Base-by-base conservation (phyloP, 2,329 filamentous ascomycete genomes). In the Fusarium pseudograminearum region DNA sequence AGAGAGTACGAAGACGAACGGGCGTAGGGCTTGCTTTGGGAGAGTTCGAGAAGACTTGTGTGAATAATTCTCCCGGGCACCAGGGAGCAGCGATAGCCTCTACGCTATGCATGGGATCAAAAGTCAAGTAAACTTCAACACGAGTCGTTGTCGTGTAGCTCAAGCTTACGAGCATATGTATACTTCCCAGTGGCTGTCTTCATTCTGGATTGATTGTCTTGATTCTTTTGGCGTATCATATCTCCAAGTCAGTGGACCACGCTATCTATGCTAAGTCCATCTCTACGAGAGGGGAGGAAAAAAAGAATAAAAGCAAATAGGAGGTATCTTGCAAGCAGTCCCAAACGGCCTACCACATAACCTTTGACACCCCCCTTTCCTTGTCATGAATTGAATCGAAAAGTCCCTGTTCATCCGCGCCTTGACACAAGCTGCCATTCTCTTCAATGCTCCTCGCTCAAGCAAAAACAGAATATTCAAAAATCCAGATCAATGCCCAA, bases 391-490 rank as follows among this genome's bases (percentile, higher is more conserved):
- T 54, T 64, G 67, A 70, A 70, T 54, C 26, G 66, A 67, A 65
- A 45, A 46, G 44, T 40, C 58, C 51, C 59, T 22, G 40, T 28
- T 55, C 57, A 34, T 46, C 53, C 57, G 33, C 52, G 62, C 44
- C 57, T 55, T 45, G 40, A 61, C 61, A 50, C 44, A 55, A 55
- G 52, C 45, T 38, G 36, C 53, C 57, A 47, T 68, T 57, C 54
- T 68, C 26, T 36, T 67, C 46, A 55, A 68, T 68, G 67, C 67
- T 70, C 67, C 67, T 68, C 67, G 67, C 67, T 70, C 40, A 61
- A 57, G 65, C 44, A 57, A 54, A 67, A 68, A 53, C 54, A 65
- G 26, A 54, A 41, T 68, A 54, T 54, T 44, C 50, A 47, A 65
- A 70, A 65, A 46, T 57, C 26, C 48, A 66, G 51, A 57, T 36